Conservation (phyloP, 2,329 filamentous ascomycete species). For the Trichophyton simii region DNA sequence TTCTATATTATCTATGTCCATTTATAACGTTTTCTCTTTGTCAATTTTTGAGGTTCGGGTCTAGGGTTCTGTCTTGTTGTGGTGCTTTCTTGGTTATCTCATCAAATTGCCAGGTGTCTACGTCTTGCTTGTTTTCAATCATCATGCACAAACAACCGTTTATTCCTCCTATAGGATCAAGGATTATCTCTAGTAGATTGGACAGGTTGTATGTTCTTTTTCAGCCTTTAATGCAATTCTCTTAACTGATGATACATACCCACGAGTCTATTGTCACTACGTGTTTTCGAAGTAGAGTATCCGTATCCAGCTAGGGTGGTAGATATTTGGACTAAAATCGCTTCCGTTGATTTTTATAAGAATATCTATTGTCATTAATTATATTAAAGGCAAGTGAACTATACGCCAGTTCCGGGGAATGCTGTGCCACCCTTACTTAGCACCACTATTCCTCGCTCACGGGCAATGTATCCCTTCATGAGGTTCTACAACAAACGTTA, state of each 20-base stretch:
- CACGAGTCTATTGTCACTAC: neutral
- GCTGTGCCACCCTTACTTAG: conserved; percentile 75
- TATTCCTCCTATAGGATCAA: neutral
- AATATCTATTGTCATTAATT: neutral
- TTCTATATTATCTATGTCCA: neutral
- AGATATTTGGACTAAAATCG: too few relatives aligned
- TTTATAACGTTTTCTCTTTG: neutral
- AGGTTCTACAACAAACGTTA: conserved; percentile 49
- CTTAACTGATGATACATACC: neutral
- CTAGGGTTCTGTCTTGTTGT: neutral
- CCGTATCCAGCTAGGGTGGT: too few relatives aligned
- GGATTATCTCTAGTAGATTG: neutral
- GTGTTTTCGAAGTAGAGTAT: neutral
- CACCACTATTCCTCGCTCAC: conserved; percentile 79
- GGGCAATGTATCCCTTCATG: conserved; percentile 97
- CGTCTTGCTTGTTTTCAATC: neutral
- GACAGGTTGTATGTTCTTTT: neutral
- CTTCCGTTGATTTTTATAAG: neutral
- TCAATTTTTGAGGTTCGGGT: neutral
- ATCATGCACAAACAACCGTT: neutral
- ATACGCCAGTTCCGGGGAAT: conserved; percentile 78
- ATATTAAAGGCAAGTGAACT: neutral
- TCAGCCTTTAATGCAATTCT: neutral
- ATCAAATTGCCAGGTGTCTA: neutral
- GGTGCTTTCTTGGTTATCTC: neutral